These are phyloP conservation scores for Trichoderma reesei DNA, from an alignment of 495 filamentous ascomycete species.

Conservation along the genomic window DNA sequence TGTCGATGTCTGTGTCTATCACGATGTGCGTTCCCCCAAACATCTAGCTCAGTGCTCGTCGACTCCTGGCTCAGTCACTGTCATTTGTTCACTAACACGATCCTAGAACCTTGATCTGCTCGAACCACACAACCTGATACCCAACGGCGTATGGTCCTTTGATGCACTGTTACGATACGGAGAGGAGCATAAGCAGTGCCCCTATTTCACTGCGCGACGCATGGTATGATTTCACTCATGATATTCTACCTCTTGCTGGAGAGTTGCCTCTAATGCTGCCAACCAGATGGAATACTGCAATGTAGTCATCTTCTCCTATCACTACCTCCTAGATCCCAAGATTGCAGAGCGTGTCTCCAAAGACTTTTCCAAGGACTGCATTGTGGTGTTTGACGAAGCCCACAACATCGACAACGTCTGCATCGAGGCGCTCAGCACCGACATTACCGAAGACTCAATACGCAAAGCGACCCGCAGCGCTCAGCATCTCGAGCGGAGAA, in stretches of 20 bases:
- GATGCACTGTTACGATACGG: conserved; percentile 80
- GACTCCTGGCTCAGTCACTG: neutral
- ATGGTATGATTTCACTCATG: conserved; percentile 62
- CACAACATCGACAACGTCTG: conserved; percentile 99
- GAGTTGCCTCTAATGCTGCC: conserved; percentile 13
- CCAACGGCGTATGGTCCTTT: conserved; percentile 92
- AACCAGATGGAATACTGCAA: conserved; percentile 91
- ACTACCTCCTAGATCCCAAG: conserved; percentile 96
- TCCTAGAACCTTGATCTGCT: conserved; percentile 83
- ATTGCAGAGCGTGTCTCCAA: conserved; percentile 95
- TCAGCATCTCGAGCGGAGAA: conserved; percentile 78
- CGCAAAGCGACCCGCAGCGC: conserved; percentile 82
- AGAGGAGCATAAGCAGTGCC: conserved; percentile 92
- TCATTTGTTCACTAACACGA: no score
- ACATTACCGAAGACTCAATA: conserved; percentile 89
- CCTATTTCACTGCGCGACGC: conserved; percentile 87
- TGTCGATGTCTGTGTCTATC: conserved; percentile 88
- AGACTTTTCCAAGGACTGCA: conserved; percentile 95
- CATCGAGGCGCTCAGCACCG: conserved; percentile 94
- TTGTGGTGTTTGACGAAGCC: conserved; percentile 97
- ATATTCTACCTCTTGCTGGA: conserved; percentile 1
- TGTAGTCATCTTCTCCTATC: conserved; percentile 98
- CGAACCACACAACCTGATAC: conserved; percentile 87
- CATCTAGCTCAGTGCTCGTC: neutral
- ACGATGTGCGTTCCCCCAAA: conserved; percentile 54